phyloP scores from a whole-genome alignment of 495 filamentous ascomycete species.

The Astrothelium subdiscretum region DNA sequence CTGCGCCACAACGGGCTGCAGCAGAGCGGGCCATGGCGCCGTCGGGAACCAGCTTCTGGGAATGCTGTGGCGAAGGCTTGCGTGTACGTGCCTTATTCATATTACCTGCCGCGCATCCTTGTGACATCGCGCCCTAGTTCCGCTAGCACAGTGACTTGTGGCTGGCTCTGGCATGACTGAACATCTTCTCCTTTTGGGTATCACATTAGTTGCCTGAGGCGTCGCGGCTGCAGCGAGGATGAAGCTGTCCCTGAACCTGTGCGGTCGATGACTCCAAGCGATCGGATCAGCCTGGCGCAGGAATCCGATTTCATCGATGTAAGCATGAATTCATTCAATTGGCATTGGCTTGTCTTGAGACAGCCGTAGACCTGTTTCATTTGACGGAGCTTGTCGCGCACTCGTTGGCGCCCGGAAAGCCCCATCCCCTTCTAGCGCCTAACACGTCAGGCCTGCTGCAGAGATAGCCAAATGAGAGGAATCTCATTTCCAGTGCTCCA shows the following conservation, averaged over 20 bases:
- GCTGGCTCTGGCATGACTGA: background rate
- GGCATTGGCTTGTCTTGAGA: background rate
- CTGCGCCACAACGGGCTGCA: conserved; percentile 2
- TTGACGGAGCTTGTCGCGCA: background rate
- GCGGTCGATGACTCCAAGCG: background rate
- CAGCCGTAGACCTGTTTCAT: background rate
- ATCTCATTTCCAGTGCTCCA: background rate
- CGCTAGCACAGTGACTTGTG: background rate
- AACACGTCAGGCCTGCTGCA: conserved; percentile 1
- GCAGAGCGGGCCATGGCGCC: background rate
- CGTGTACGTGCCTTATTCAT: too few species aligned
- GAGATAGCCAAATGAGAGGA: background rate
- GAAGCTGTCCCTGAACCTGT: background rate
- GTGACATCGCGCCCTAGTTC: background rate
- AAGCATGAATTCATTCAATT: background rate
- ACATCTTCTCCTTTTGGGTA: background rate
- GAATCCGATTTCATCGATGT: background rate
- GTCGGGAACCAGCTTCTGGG: background rate
- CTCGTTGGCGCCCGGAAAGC: background rate
- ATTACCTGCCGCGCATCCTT: background rate
- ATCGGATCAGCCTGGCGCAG: background rate
- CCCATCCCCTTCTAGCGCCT: background rate
- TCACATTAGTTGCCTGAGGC: background rate
- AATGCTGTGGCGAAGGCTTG: background rate
- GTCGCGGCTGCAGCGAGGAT: background rate